Base-by-base conservation (phyloP, 345 rosid species). In the Triadica sebifera region DNA sequence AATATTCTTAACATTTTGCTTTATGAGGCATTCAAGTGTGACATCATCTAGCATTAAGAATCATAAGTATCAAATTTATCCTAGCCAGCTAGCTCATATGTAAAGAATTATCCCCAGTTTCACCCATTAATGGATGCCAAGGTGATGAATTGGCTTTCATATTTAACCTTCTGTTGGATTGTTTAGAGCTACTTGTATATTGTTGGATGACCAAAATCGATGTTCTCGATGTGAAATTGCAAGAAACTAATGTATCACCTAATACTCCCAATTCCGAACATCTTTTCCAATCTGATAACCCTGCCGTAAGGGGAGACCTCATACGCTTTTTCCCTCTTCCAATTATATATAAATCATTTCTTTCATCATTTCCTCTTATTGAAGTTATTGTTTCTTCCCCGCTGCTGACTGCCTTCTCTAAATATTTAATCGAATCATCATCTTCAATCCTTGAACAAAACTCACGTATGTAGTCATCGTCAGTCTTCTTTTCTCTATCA, bases 181-280 rank as follows among this genome's bases (percentile, higher is more conserved):
- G 20, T 6, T 4, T 55, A 55, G 59, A 55, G 59, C 3, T n/a
- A 0, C 6, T n/a, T 17, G 58, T 49, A 65, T 39, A 37, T 34
- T 73, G 53, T 58, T 71, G 74, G 12, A 71, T 24, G 11, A 71
- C 74, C 64, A 71, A 16, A 25, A 71, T 41, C 3, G 65, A 71
- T 0, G 65, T 64, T 20, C 25, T 10, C 9, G 65, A 22, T n/a
- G 65, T 38, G 45, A 71, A 71, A 24, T 57, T 59, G n/a, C 65
- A 39, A 15, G 74, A 57, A 39, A 53, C 65, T 5, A 71, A 29
- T 4, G 55, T 13, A 57, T 71, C 65, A n/a, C 65, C 65, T 7
- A 71, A 19, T n/a, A 41, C 53, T 56, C 74, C 74, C 12, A 71
- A 45, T 57, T 71, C 65, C 15, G 47, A 29, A 45, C 39, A 56